Conservation (phyloP, 768 basidiomycete genomes). For the Suillus luteus region DNA sequence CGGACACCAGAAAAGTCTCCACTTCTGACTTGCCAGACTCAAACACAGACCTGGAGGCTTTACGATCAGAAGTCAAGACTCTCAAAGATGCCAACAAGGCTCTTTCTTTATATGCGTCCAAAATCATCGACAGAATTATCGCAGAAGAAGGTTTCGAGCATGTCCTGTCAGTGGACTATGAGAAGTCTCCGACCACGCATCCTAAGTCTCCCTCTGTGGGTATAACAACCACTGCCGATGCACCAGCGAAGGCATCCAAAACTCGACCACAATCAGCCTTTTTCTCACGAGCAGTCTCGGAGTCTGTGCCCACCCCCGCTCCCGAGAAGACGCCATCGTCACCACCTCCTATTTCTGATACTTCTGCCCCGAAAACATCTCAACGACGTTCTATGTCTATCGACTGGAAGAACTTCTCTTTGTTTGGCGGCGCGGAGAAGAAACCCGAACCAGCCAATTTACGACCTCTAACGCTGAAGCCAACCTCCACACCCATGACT, state of each 20-base stretch:
- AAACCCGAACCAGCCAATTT: conserved; percentile 58
- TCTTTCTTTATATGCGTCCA: conserved; percentile 90
- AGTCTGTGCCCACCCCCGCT: conserved; percentile 39
- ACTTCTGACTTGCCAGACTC: conserved; percentile 43
- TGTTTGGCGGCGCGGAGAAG: conserved; percentile 65
- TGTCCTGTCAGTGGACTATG: conserved; percentile 91
- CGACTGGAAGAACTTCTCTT: conserved; percentile 79
- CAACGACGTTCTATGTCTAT: conserved; percentile 81
- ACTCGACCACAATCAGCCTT: conserved; percentile 65
- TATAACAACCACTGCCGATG: conserved; percentile 27
- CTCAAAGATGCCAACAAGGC: conserved; percentile 97
- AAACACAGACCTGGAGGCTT: conserved; percentile 51
- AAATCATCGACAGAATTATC: conserved; percentile 98
- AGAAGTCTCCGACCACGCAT: conserved; percentile 55
- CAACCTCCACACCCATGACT: conserved; percentile 54
- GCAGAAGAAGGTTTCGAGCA: conserved; percentile 96
- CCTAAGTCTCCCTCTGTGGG: conserved; percentile 33
- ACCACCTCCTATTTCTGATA: conserved; percentile 27
- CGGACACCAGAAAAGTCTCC: conserved; percentile 35
- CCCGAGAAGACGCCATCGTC: conserved; percentile 25
- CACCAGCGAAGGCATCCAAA: conserved; percentile 34
- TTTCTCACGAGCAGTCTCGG: conserved; percentile 40
- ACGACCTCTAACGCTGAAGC: conserved; percentile 73
- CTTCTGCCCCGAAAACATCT: conserved; percentile 37
- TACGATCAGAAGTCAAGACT: conserved; percentile 85